These are phyloP conservation scores for Globomyces pollinis-pini DNA, from an alignment of 192 early-diverging fungal species.

Conservation along the genomic window DNA sequence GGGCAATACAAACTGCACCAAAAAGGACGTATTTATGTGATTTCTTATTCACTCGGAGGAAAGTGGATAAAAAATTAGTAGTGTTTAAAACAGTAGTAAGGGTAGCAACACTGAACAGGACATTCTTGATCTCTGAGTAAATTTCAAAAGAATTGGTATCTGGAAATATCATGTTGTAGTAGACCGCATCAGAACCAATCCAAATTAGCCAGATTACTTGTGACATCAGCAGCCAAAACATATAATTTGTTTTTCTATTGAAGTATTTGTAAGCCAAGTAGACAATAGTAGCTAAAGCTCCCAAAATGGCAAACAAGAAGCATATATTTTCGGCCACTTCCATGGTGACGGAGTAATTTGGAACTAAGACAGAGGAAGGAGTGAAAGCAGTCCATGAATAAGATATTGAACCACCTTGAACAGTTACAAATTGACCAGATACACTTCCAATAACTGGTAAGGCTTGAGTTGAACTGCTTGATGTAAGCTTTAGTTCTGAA, in stretches of 20 bases:
- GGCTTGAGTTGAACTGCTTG: background rate
- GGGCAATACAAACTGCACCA: background rate
- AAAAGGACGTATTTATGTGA: background rate
- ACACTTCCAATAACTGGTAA: background rate
- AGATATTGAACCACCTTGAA: background rate
- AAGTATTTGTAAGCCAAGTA: background rate
- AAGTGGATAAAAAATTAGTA: background rate
- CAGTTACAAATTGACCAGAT: background rate
- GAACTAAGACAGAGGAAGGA: background rate
- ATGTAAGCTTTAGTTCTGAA: background rate
- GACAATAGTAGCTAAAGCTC: background rate
- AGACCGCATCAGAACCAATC: background rate
- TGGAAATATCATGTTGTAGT: slow-evolving; percentile 5
- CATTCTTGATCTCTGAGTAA: background rate
- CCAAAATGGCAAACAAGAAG: background rate
- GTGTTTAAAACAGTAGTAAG: slow-evolving; percentile 8
- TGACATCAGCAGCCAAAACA: slow-evolving; percentile 2
- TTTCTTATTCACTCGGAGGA: background rate
- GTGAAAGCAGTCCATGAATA: slow-evolving; percentile 6
- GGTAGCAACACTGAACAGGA: background rate
- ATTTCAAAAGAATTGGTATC: background rate
- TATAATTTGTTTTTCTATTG: slow-evolving; percentile 2
- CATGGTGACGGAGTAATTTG: background rate
- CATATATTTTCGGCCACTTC: background rate
- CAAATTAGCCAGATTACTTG: slow-evolving; percentile 6